Percentiles rank a stretch among this genome's conserved stretches.
These are phyloP conservation scores for Tuber calosporum DNA, from an alignment of 495 filamentous ascomycete genomes.

Conservation along the genomic window DNA sequence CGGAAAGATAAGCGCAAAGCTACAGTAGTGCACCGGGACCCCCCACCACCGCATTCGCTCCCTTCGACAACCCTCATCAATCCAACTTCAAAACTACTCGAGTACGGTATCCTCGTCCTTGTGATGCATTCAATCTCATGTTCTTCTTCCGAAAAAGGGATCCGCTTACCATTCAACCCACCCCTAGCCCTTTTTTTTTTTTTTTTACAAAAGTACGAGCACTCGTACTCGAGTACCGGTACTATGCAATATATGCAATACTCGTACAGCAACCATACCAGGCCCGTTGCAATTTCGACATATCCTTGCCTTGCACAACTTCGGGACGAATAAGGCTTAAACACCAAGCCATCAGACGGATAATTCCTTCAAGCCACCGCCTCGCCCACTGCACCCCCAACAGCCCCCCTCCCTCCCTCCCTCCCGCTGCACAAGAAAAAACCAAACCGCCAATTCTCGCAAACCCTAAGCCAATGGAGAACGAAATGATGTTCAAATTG, in stretches of 20 bases:
- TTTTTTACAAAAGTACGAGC: neutral
- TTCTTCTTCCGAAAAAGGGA: neutral
- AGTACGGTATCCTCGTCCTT: neutral
- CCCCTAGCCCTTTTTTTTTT: neutral
- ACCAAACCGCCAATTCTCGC: neutral
- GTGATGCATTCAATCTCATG: neutral
- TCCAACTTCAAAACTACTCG: no score
- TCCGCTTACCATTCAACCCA: neutral
- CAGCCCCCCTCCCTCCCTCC: no score
- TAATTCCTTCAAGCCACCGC: neutral
- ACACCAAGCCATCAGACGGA: neutral
- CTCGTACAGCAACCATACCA: neutral
- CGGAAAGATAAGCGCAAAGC: conserved; percentile 1
- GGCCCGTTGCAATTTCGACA: neutral
- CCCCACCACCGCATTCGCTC: neutral
- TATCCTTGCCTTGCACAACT: neutral
- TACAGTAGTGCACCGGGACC: no score
- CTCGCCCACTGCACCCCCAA: neutral
- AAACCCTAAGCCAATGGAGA: neutral
- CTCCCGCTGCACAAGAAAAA: neutral
- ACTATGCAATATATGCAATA: no score
- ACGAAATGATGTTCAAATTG: neutral
- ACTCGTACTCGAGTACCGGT: no score
- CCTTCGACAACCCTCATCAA: neutral
- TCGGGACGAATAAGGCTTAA: conserved; percentile 1